Evolutionary conservation across 1,139 yeast species (phyloP).

Genomic region (Nakaseomyces kungkrabaensis): DNA sequence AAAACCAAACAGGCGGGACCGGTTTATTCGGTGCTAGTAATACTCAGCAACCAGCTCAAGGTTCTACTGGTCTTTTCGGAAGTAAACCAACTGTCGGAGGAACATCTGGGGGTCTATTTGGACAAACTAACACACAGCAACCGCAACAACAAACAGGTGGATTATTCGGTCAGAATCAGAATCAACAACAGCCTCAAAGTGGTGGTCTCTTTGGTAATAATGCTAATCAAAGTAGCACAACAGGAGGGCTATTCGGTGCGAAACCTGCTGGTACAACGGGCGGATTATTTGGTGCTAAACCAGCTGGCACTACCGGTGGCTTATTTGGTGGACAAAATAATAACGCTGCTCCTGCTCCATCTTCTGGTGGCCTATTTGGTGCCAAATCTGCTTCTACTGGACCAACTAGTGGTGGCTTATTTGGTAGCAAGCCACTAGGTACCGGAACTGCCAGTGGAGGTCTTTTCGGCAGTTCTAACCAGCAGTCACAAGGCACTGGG

Average conservation of each 20-base stretch:
- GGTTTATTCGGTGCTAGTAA: conserved; percentile 3
- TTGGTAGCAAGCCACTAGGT: conserved; percentile 23
- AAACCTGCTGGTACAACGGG: conserved; percentile 12
- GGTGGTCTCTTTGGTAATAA: conserved; percentile 13
- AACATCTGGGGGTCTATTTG: conserved; percentile 4
- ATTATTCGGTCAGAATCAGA: conserved; percentile 6
- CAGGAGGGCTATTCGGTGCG: conserved; percentile 22
- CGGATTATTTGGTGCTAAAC: conserved; percentile 25
- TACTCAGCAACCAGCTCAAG: neutral
- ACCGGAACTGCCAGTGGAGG: conserved; percentile 7
- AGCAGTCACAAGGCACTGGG: conserved; percentile 19
- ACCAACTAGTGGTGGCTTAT: conserved; percentile 25
- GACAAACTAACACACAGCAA: conserved; percentile 3
- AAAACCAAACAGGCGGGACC: conserved; percentile 6
- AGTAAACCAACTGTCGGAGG: conserved; percentile 3
- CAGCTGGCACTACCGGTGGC: conserved; percentile 7
- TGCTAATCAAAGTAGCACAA: conserved; percentile 7
- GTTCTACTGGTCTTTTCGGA: conserved; percentile 3
- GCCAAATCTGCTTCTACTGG: conserved; percentile 12
- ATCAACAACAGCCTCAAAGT: conserved; percentile 5
- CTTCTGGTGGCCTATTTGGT: conserved; percentile 17
- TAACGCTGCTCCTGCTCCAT: conserved; percentile 4
- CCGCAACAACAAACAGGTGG: conserved; percentile 5
- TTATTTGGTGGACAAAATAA: conserved; percentile 5
- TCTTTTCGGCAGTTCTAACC: conserved; percentile 16